phyloP scores from a whole-genome alignment of 2,329 filamentous ascomycete genomes.

The Alternaria gaisen region DNA sequence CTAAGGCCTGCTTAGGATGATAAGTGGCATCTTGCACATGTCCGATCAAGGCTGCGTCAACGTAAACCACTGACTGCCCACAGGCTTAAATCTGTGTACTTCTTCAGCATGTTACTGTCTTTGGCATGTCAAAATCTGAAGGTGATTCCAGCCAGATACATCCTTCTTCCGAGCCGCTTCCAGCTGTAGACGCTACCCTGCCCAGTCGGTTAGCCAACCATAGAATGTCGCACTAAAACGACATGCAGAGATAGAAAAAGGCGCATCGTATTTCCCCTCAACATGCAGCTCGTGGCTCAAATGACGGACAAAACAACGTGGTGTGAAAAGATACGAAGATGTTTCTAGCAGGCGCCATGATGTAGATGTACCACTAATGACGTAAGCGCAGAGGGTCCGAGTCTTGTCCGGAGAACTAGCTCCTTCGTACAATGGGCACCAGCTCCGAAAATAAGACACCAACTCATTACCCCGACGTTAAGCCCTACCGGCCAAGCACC shows the following conservation, averaged over 20 bases:
- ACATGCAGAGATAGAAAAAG: background rate
- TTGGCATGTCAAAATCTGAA: background rate
- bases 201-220: background rate
- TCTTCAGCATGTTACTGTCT: too few relatives aligned
- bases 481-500: background rate
- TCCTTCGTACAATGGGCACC: background rate
- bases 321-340: background rate
- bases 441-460: background rate
- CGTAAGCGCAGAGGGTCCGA: background rate
- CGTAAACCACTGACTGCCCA: too few relatives aligned
- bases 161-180: background rate
- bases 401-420: background rate
- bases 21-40: too few relatives aligned
- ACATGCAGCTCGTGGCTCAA: background rate
- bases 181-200: background rate
- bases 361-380: background rate
- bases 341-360: background rate
- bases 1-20: too few relatives aligned
- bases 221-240: background rate
- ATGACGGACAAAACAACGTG: background rate
- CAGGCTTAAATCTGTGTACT: too few relatives aligned
- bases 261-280: background rate
- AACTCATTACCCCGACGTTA: background rate
- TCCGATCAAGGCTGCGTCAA: too few relatives aligned
- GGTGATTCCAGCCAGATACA: fast-evolving